Conservation (phyloP, 768 basidiomycete species). For the Leccinum incarnatum region DNA sequence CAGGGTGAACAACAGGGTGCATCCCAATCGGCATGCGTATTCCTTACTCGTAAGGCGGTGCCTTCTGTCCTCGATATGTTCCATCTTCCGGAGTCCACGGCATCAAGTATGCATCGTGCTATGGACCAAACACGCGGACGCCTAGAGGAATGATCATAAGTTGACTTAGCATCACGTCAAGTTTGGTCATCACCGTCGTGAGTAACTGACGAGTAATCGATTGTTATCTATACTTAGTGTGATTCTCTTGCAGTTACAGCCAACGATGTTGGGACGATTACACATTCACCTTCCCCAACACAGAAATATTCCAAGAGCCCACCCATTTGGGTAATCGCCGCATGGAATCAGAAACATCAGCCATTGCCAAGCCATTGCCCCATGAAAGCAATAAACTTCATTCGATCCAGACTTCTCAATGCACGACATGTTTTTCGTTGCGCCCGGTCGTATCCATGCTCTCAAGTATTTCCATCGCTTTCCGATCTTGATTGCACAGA, state of each 20-base stretch:
- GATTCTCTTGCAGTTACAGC: neutral
- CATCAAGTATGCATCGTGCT: slow-evolving; percentile 58
- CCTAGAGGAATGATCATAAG: slow-evolving; percentile 16
- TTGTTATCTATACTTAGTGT: slow-evolving; percentile 10
- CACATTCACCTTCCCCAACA: neutral
- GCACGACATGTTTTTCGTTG: neutral
- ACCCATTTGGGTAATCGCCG: neutral
- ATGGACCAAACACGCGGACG: slow-evolving; percentile 53
- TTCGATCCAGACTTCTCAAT: neutral
- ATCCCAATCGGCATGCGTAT: slow-evolving; percentile 29
- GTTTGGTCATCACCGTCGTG: slow-evolving; percentile 1
- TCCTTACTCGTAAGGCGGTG: slow-evolving; percentile 54
- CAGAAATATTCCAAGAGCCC: neutral
- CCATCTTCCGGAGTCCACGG: slow-evolving; percentile 42
- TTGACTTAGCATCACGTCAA: neutral
- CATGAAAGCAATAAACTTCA: neutral
- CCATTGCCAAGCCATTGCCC: neutral
- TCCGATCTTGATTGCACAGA: neutral
- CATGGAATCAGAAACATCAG: neutral
- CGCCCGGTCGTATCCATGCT: neutral
- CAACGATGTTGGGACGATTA: slow-evolving; percentile 9
- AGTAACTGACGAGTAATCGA: slow-evolving; percentile 12
- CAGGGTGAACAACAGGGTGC: neutral
- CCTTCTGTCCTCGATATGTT: slow-evolving; percentile 49
- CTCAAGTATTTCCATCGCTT: neutral